phyloP scores from a whole-genome alignment of 345 rosid genomes.

The Aethionema arabicum region DNA sequence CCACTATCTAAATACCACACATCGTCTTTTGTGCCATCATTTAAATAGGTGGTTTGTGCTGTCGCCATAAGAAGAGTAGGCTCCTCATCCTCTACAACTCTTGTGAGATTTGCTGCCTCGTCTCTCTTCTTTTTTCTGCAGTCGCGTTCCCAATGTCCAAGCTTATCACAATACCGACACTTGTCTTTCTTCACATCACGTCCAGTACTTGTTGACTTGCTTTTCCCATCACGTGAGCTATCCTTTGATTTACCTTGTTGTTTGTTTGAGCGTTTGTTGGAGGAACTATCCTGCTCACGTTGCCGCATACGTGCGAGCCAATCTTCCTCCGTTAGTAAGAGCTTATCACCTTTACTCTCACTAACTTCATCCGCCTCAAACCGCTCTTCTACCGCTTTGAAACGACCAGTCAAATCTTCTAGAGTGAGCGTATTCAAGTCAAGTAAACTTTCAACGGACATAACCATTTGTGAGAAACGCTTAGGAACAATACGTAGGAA shows the following conservation, averaged over 20 bases:
- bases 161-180: not conserved
- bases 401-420: not conserved
- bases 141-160: too few species aligned
- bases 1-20: not conserved
- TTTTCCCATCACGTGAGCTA: not conserved
- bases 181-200: not conserved
- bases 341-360: not conserved
- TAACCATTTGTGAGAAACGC: not conserved
- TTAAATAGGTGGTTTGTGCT: too few species aligned
- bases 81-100: not conserved
- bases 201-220: not conserved
- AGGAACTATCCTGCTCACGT: not conserved
- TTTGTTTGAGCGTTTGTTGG: not conserved
- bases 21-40: not conserved
- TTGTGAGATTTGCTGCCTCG: not conserved
- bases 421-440: not conserved
- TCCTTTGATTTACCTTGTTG: too few species aligned
- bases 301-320: not conserved
- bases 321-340: not conserved
- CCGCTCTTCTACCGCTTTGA: not conserved
- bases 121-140: not conserved
- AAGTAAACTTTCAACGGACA: not conserved
- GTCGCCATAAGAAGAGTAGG: too few species aligned
- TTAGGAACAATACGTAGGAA: not conserved
- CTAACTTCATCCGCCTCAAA: not conserved